Evolutionary conservation across 2,329 filamentous ascomycete species (phyloP), one percentile per base, ranked within the genome.

Genomic region (Ambrosiella xylebori): DNA sequence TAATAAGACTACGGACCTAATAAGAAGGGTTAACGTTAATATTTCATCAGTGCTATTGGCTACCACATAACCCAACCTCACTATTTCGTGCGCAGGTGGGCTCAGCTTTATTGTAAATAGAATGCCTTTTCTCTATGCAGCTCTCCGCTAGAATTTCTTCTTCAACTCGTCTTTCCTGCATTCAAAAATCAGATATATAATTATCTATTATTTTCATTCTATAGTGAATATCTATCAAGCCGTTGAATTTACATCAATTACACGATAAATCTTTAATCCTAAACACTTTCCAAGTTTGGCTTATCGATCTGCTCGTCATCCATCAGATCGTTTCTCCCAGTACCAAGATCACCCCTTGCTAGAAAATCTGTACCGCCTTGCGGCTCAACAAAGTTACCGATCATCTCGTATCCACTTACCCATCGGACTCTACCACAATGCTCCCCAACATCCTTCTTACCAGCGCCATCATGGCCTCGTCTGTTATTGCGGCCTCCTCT

Each of bases 391-490:
- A 7, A 51, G 17, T 19, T 51, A 51, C 17, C 19, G 27, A 51
- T 51, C 47, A 27, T 5, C 27, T 19, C 36, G 54, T 47, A 13
- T 44, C 39, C 54, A 19, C 13, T 11, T 51, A 27, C 11, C 13
- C 19, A 8, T 38, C 19, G 7, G 12, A 36, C 13, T 19, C 13
- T 27, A 12, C 17, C 44, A 58, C 36, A 50, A 60, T 60, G 59
- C 59, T 17, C 44, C 13, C 56, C 37, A 60, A 37, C 17, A 50
- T n/a, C 36, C 6, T 60, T 52, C 17, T 60, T 6, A 19, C 39
- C 15, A 38, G 41, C 11, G 59, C 47, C 41, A 19, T 60, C 12
- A 51, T 60, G 57, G 52, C 51, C 15, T 52, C 59, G 13, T 50
- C 39, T 13, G 39, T 38, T 12, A n/a, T 55, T n/a, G 59, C 59